Evolutionary conservation across 2,329 filamentous ascomycete species (phyloP), one percentile per base, ranked within the genome.

Genomic region (Blumeria hordei): DNA sequence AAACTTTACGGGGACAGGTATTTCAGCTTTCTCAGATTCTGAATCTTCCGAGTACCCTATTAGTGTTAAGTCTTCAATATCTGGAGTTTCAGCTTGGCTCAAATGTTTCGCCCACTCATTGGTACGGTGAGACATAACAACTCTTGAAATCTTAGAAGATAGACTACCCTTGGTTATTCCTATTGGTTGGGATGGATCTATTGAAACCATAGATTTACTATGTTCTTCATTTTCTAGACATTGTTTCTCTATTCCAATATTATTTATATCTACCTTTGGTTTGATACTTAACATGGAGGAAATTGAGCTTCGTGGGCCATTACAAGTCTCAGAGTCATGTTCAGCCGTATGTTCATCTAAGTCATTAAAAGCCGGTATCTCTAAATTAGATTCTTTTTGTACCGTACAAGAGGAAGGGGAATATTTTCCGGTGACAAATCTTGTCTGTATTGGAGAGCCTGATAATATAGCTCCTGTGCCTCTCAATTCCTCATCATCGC

Each of bases 21-120:
- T 62, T 62, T 88, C 81, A 52, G 69, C 61, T 10, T 11, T n/a
- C 3, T 64, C 68, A 61, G 16, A 9, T 4, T 37, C 21, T 37
- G 63, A 54, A 14, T 66, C 64, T 16, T 64, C 60, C 59, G 69
- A 58, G 62, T 68, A 57, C 61, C 73, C 66, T 58, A 73, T 63
- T 3, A 77, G 64, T 28, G 75, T 71, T 11, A 84, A 66, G 1
- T 78, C 74, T 7, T 86, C 81, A 0, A 75, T 67, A 51, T 80
- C 75, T 1, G 87, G 87, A 5, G 71, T 69, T 14, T 95, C 88
- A 6, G 90, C 88, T 44, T 76, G 71, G 59, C 80, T 79, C 10
- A 94, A 72, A 66, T 94, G 87, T 66, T 94, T 95, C 0, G 88
- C 87, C 90, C 90, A 96, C 68, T 96, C 90, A 60, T 94, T 94